These are phyloP conservation scores for Metrosideros polymorpha DNA, from an alignment of 441 rosid species.

Conservation along the genomic window DNA sequence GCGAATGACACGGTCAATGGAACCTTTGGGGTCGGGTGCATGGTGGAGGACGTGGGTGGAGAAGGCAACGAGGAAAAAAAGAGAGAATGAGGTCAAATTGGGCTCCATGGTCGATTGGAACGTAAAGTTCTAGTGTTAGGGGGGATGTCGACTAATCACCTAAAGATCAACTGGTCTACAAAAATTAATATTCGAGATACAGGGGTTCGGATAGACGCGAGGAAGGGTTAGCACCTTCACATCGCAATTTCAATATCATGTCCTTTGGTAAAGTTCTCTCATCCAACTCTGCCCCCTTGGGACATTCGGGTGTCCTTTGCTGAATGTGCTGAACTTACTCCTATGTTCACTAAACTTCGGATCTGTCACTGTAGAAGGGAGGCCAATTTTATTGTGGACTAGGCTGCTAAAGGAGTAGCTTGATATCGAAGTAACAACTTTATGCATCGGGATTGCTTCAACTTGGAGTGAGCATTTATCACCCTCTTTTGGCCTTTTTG, in stretches of 20 bases:
- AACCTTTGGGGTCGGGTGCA: no score
- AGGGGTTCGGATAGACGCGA: background rate
- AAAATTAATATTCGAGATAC: background rate
- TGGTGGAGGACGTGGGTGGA: no score
- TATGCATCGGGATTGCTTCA: background rate
- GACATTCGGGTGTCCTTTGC: fast-evolving
- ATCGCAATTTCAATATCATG: background rate
- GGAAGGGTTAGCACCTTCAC: background rate
- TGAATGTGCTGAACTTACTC: background rate
- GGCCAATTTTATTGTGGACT: no score
- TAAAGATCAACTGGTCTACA: background rate
- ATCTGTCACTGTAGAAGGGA: no score
- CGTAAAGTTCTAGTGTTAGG: no score
- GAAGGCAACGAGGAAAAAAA: no score
- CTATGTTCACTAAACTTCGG: background rate
- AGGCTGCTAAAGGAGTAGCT: background rate
- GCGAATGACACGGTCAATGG: no score
- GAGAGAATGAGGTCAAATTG: no score
- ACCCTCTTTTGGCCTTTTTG: background rate
- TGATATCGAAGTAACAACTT: background rate
- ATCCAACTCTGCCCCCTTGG: background rate
- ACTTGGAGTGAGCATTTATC: background rate
- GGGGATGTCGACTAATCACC: no score
- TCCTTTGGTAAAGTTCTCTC: background rate
- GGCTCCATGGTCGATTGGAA: no score